Conservation (phyloP, 169 alveolate species). For the Perkinsus marinus region DNA sequence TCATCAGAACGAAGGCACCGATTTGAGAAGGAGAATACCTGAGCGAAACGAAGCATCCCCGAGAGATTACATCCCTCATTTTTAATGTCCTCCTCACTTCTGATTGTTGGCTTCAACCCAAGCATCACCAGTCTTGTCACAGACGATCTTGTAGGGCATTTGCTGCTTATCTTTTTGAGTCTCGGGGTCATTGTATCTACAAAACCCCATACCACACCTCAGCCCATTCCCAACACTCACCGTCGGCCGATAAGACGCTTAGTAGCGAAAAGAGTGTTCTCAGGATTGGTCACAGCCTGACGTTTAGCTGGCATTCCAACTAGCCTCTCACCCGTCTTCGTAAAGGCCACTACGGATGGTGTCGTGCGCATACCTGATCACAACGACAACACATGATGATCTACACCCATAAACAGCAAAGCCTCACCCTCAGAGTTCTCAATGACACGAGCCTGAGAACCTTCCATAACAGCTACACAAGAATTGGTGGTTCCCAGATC, state of each 20-base stretch:
- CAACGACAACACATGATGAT: not conserved
- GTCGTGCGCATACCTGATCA: conserved; percentile 81
- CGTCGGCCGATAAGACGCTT: conserved; percentile 91
- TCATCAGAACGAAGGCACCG: conserved; percentile 84
- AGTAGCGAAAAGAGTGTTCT: conserved; percentile 84
- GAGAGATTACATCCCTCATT: not conserved
- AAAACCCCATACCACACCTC: not conserved
- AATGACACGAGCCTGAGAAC: conserved; percentile 84
- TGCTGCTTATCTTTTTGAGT: conserved; percentile 87
- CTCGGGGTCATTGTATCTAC: conserved; percentile 61
- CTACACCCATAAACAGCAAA: no score
- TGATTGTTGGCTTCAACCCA: conserved; percentile 92
- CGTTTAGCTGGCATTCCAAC: conserved; percentile 92
- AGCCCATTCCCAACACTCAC: conserved; percentile 35
- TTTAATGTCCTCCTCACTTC: conserved; percentile 40
- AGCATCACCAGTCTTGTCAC: conserved; percentile 93
- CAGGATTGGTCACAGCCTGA: conserved; percentile 92
- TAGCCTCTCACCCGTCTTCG: conserved; percentile 85
- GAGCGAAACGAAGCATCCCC: not conserved
- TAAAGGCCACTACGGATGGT: conserved; percentile 95
- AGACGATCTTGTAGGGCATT: conserved; percentile 88
- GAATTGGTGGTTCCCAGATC: conserved; percentile 99
- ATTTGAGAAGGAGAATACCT: conserved; percentile 83
- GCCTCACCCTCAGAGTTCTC: conserved; percentile 78
- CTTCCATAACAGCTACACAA: conserved; percentile 96